Conservation (phyloP, 2,329 filamentous ascomycete species). For the Mycosphaerella sp. region DNA sequence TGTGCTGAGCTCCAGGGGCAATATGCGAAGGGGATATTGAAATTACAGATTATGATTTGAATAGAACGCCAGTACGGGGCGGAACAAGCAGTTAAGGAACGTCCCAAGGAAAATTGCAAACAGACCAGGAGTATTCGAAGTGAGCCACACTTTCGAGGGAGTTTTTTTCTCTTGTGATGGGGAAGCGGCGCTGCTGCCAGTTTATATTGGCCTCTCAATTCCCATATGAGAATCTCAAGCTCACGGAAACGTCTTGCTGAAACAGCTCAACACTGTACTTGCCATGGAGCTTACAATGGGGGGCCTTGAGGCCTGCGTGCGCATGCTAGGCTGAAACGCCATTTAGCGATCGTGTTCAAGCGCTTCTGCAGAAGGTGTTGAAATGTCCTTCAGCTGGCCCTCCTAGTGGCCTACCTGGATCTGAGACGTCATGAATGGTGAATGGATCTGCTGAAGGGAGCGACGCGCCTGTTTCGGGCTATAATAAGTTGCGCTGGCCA, state of each 20-base stretch:
- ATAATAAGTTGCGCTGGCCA: constrained; percentile 14
- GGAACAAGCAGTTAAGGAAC: constrained; percentile 28
- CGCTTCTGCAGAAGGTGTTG: constrained; percentile 17
- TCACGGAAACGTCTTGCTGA: constrained; percentile 11
- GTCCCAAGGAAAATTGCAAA: constrained; percentile 31
- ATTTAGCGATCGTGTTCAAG: constrained; percentile 13
- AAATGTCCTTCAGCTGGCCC: constrained; percentile 3
- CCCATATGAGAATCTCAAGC: not conserved
- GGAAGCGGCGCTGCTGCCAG: constrained; percentile 9
- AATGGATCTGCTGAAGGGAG: constrained; percentile 16
- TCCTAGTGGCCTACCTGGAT: constrained; percentile 21
- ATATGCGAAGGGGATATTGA: constrained; percentile 5
- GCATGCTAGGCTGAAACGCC: constrained; percentile 21
- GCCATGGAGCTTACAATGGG: not conserved
- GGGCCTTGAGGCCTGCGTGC: constrained; percentile 10
- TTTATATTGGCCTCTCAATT: constrained; percentile 22
- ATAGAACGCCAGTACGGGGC: constrained; percentile 30
- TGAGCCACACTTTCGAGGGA: constrained; percentile 8
- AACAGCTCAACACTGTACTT: constrained; percentile 12
- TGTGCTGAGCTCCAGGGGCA: no score
- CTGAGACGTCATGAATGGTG: constrained; percentile 20
- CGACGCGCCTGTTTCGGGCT: constrained; percentile 32
- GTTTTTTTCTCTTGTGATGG: constrained; percentile 6
- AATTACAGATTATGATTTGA: constrained; percentile 19
- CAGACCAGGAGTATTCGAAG: constrained; percentile 16